phyloP scores from a whole-genome alignment of 192 early-diverging fungal species.

The Allomyces macrogynus region DNA sequence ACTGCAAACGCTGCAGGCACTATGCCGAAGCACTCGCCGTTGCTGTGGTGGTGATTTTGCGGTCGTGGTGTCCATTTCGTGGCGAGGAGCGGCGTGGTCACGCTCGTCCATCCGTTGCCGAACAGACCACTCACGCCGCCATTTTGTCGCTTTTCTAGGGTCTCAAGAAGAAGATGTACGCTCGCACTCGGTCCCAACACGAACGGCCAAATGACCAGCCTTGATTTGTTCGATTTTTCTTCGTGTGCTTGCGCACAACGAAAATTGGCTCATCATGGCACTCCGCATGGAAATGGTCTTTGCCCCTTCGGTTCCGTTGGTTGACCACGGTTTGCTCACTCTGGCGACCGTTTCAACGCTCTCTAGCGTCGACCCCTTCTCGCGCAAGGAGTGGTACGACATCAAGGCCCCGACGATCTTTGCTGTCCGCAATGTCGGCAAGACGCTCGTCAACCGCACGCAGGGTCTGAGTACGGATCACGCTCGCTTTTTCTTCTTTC shows the following conservation, averaged over 20 bases:
- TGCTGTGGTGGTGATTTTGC: too few species aligned
- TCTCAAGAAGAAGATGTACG: conserved; percentile 94
- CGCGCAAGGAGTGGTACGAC: conserved; percentile 99
- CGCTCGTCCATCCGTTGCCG: too few species aligned
- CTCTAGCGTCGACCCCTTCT: conserved; percentile 89
- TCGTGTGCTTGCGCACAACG: conserved; percentile 1
- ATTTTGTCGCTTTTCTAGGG: conserved; percentile 21
- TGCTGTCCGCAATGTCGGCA: conserved; percentile 81
- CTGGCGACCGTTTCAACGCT: background rate
- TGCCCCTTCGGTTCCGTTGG: background rate
- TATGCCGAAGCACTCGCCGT: too few species aligned
- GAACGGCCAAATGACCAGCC: too few species aligned
- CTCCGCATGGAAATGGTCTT: too few species aligned
- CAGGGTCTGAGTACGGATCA: conserved; percentile 81
- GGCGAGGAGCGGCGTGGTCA: too few species aligned
- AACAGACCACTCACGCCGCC: background rate
- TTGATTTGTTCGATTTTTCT: background rate
- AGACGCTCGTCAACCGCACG: conserved; percentile 99
- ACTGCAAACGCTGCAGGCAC: too few species aligned
- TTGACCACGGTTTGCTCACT: conserved; percentile 1
- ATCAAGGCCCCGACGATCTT: conserved; percentile 97
- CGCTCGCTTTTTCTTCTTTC: too few species aligned
- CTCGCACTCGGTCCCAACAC: conserved; percentile 11
- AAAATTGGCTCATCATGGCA: background rate
- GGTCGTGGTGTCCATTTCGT: too few species aligned